A percentile compares a stretch with the other conserved stretches of the same genome.
phyloP scores from a whole-genome alignment of 1,284 basidiomycete genomes.

The Paramarasmius palmivorus region DNA sequence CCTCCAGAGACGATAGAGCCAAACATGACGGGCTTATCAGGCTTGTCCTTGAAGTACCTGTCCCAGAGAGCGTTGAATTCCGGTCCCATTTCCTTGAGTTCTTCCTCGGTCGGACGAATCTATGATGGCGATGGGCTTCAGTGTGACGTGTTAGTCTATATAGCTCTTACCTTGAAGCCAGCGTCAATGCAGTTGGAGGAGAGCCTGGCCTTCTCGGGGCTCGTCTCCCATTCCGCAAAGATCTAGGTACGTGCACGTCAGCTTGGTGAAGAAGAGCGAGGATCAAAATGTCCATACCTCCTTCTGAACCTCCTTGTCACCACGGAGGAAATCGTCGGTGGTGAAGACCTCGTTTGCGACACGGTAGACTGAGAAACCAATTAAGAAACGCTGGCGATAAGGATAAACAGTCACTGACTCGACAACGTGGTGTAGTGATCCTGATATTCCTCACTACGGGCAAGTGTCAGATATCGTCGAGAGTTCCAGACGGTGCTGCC shows the following conservation, averaged over 20 bases:
- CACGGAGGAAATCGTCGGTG: conserved; percentile 69
- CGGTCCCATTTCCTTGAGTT: conserved; percentile 75
- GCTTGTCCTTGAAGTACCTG: conserved; percentile 73
- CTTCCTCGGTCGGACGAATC: conserved; percentile 68
- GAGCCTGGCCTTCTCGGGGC: conserved; percentile 66
- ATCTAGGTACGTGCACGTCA: no score
- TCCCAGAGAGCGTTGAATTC: conserved; percentile 71
- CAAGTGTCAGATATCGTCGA: no score
- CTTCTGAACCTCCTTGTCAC: conserved; percentile 56
- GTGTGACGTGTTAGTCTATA: conserved; percentile 4
- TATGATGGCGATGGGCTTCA: conserved; percentile 17
- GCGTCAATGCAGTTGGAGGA: conserved; percentile 74
- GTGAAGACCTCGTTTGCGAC: conserved; percentile 66
- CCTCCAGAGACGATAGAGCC: conserved; percentile 64
- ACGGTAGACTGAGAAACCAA: conserved; percentile 52
- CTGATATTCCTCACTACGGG: conserved; percentile 73
- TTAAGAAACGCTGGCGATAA: not conserved
- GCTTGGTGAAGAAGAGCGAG: not conserved
- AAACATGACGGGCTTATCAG: conserved; percentile 77
- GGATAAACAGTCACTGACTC: conserved; percentile 35
- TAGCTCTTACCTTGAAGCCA: conserved; percentile 58
- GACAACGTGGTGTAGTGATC: conserved; percentile 74
- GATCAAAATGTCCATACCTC: conserved; percentile 36
- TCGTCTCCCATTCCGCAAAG: conserved; percentile 68
- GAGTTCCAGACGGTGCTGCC: conserved; percentile 20